A percentile compares a stretch with the other conserved stretches of the same genome.
Conservation (phyloP, 1,284 basidiomycete genomes). For the Meira miltonrushii region DNA sequence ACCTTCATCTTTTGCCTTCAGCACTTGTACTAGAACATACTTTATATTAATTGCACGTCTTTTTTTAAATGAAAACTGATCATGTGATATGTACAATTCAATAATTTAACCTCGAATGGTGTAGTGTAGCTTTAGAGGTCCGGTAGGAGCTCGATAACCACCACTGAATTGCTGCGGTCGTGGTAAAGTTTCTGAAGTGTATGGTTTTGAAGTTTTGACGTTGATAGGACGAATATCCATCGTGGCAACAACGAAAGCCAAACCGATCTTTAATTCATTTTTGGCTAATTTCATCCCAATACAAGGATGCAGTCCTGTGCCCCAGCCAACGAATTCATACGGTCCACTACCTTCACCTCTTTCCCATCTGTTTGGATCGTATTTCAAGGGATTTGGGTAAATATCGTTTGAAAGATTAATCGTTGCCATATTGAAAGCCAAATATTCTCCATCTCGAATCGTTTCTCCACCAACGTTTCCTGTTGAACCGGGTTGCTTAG, state of each 20-base stretch:
- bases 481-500: constrained; percentile 16
- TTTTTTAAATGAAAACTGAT: no score
- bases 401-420: constrained; percentile 25
- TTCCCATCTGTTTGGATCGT: constrained; percentile 25
- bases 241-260: background rate
- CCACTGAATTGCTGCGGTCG: no score
- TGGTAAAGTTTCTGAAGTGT: no score
- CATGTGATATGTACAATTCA: no score
- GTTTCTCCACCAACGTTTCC: constrained; percentile 13
- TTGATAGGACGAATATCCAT: no score
- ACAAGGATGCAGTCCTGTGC: constrained; percentile 28
- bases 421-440: constrained; percentile 25
- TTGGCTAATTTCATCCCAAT: constrained; percentile 33
- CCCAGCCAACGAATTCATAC: constrained; percentile 32
- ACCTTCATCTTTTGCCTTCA: no score
- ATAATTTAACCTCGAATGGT: no score
- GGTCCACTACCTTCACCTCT: constrained; percentile 25
- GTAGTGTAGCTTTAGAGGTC: no score
- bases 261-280: constrained; percentile 22
- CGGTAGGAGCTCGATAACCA: no score
- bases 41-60: no score
- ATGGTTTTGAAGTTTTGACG: no score
- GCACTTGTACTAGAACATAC: no score
- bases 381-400: constrained; percentile 23
- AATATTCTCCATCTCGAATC: constrained; percentile 21